Percentiles rank a stretch among this genome's conserved stretches.
These are phyloP conservation scores for Gastrodia elata DNA, from an alignment of 106 monocot genomes.

Conservation along the genomic window DNA sequence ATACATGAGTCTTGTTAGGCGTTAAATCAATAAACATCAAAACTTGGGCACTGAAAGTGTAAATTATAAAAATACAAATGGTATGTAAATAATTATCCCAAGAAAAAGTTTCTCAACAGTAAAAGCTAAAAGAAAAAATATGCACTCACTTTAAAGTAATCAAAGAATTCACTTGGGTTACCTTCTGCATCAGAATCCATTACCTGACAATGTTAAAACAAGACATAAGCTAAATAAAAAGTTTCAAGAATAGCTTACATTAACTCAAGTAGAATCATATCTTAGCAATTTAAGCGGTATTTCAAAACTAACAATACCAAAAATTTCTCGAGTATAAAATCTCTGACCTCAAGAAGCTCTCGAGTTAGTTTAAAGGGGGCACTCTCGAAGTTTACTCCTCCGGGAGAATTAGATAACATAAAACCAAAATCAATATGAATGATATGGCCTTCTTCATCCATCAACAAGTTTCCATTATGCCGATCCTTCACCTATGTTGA, in stretches of 20 bases:
- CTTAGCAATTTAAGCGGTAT: neutral
- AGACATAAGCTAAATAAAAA: neutral
- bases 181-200: constrained; percentile 99
- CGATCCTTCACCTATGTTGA: constrained; percentile 82
- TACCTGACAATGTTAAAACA: constrained; percentile 34
- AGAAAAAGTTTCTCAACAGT: neutral
- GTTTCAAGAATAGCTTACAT: neutral
- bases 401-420: constrained; percentile 98
- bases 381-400: constrained; percentile 98
- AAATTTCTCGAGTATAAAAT: neutral
- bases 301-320: neutral
- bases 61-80: too few relatives aligned
- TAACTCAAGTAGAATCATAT: neutral
- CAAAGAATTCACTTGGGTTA: constrained; percentile 98
- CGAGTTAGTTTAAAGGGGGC: constrained; percentile 95
- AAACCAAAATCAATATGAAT: constrained; percentile 99
- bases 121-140: neutral
- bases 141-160: constrained; percentile 95
- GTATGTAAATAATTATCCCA: too few relatives aligned
- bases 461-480: constrained; percentile 91
- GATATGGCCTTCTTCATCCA: constrained; percentile 98
- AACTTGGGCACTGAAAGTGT: too few relatives aligned
- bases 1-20: too few relatives aligned
- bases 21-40: too few relatives aligned
- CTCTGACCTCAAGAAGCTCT: constrained; percentile 85